Percentiles rank a stretch among this genome's conserved stretches.
These are phyloP conservation scores for Passiflora organensis DNA, from an alignment of 345 rosid genomes.

Conservation along the genomic window DNA sequence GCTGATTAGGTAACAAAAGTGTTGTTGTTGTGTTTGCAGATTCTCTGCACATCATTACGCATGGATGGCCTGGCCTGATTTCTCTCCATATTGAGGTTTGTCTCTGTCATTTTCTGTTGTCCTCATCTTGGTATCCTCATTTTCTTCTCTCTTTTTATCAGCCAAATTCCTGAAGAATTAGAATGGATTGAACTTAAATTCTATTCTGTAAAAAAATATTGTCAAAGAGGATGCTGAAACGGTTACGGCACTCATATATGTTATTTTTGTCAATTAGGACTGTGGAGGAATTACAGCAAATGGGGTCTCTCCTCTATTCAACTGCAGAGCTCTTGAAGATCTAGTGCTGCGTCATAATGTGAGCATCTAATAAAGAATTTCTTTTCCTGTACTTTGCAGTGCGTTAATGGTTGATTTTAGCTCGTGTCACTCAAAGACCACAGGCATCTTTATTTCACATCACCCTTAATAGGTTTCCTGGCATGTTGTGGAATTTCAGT, in stretches of 20 bases:
- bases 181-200: too few species aligned
- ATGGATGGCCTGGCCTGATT: conserved; percentile 73
- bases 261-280: conserved; percentile 37
- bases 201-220: too few species aligned
- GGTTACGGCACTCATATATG: too few species aligned
- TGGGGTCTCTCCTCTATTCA: conserved; percentile 52
- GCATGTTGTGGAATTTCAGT: neutral
- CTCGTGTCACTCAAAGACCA: too few species aligned
- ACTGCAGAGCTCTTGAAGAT: conserved; percentile 65
- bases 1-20: neutral
- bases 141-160: neutral
- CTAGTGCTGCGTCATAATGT: conserved; percentile 77
- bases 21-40: conserved; percentile 30
- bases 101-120: conserved; percentile 9
- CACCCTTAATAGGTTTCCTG: neutral
- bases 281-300: conserved; percentile 57
- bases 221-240: too few species aligned
- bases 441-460: too few species aligned
- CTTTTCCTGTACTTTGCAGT: neutral
- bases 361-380: conserved; percentile 23
- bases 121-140: neutral
- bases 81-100: conserved; percentile 67
- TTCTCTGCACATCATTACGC: conserved; percentile 52
- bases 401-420: neutral
- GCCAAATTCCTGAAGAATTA: too few species aligned